phyloP scores from a whole-genome alignment of 495 filamentous ascomycete genomes.

The Penicillium cinerascens region DNA sequence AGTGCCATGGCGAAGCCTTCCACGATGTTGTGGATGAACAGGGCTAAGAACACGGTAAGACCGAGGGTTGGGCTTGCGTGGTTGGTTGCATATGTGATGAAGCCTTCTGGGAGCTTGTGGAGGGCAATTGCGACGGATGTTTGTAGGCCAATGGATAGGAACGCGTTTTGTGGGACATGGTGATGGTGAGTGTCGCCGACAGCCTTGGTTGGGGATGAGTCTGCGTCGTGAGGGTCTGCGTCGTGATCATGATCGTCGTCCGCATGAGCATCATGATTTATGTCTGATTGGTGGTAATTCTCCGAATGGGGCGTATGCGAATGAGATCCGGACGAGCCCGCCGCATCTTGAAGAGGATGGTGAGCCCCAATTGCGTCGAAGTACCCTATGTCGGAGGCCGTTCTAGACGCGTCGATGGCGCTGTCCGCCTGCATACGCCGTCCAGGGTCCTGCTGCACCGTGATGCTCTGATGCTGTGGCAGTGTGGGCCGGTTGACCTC shows the following conservation, averaged over 20 bases:
- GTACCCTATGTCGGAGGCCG: slow-evolving; percentile 9
- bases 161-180: slow-evolving; percentile 93
- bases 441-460: slow-evolving; percentile 11
- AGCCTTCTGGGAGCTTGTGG: slow-evolving; percentile 96
- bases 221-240: slow-evolving; percentile 25
- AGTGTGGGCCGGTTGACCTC: slow-evolving; percentile 5
- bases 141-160: slow-evolving; percentile 87
- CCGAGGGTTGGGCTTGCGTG: slow-evolving; percentile 87
- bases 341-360: slow-evolving; percentile 5
- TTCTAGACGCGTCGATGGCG: slow-evolving; percentile 1
- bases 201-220: slow-evolving; percentile 17
- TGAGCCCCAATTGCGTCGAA: slow-evolving; percentile 14
- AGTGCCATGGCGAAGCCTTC: slow-evolving; percentile 94
- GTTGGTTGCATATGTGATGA: slow-evolving; percentile 98
- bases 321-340: slow-evolving; percentile 12
- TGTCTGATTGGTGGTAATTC: not conserved
- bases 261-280: not conserved
- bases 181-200: slow-evolving; percentile 72
- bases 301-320: not conserved
- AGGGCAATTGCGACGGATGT: slow-evolving; percentile 91
- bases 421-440: not conserved
- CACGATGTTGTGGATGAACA: slow-evolving; percentile 97
- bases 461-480: slow-evolving; percentile 15
- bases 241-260: slow-evolving; percentile 18
- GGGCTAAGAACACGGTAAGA: slow-evolving; percentile 85